Evolutionary conservation across 2,329 filamentous ascomycete species (phyloP).

Genomic region (Hypoxylon sp.): DNA sequence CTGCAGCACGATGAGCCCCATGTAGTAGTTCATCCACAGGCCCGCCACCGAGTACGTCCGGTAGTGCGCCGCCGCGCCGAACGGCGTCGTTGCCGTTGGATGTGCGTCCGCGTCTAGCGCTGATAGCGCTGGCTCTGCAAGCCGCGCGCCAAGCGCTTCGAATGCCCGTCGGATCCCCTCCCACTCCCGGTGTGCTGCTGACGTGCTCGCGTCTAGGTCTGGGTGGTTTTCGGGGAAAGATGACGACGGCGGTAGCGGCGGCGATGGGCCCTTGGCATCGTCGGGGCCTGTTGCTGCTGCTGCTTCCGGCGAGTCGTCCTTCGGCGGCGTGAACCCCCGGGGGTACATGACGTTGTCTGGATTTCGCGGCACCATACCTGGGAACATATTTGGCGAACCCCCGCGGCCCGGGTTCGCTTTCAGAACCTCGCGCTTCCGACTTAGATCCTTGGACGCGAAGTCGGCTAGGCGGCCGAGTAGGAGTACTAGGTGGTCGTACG

Average conservation of each 20-base stretch:
- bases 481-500: slow-evolving; percentile 86
- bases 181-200: slow-evolving; percentile 81
- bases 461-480: slow-evolving; percentile 80
- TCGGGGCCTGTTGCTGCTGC: slow-evolving; percentile 39
- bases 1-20: slow-evolving; percentile 82
- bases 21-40: slow-evolving; percentile 87
- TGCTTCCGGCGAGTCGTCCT: slow-evolving; percentile 52
- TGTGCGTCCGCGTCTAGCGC: slow-evolving; percentile 73
- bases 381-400: slow-evolving; percentile 56
- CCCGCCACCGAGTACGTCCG: slow-evolving; percentile 87
- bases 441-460: slow-evolving; percentile 79
- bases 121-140: slow-evolving; percentile 79
- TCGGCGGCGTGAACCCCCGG: slow-evolving; percentile 62
- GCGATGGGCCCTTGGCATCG: too few relatives aligned
- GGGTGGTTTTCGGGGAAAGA: too few relatives aligned
- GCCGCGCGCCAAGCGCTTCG: slow-evolving; percentile 71
- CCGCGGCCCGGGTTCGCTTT: slow-evolving; percentile 64
- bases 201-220: slow-evolving; percentile 70
- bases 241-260: too few relatives aligned
- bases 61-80: slow-evolving; percentile 82
- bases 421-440: slow-evolving; percentile 76
- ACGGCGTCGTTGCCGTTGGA: slow-evolving; percentile 72
- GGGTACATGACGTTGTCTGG: slow-evolving; percentile 58
- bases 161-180: slow-evolving; percentile 76
- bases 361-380: slow-evolving; percentile 62